Evolutionary conservation across 2,329 filamentous ascomycete species (phyloP), one percentile per base, ranked within the genome.

Genomic region (Pyrenophora tritici-repentis): DNA sequence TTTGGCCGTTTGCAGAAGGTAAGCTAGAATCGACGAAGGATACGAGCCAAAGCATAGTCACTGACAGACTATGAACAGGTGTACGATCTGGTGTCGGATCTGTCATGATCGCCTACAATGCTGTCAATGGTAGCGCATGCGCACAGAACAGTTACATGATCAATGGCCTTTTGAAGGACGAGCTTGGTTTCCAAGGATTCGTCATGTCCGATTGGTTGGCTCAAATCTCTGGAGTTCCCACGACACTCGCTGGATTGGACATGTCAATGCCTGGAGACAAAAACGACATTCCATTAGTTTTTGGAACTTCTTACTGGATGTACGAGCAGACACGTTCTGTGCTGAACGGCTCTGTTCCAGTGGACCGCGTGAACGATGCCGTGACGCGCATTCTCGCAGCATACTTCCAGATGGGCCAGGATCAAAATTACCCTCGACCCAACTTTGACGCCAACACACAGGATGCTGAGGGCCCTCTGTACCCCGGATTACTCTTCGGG

Each of bases 311-410:
- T 6, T 72, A 71, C 55, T 93, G 90, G 83, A 91, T 90, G 6
- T 75, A 82, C 2, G 81, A 94, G 60, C 80, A 97, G 40, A 92
- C 86, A 0, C 85, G 85, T 39, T 83, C 91, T 0, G 83, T 90
- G 1, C 78, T 96, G 36, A 97, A 97, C 61, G 87, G 87, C 0
- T 92, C 90, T 0, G 79, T 97, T 0, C 91, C 93, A 0, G 79
- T 95, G 56, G 85, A 89, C 12, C 83, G 93, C 12, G 74, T 97
- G 34, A 90, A 97, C 62, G 93, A 97, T 67, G 94, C 95, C 85
- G 88, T 85, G 0, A 89, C 90, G 1, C 85, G 92, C 6, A 85
- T 96, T 54, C 87, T 96, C 1, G 92, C 93, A 0, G 80, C 91
- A 0, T 97, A 91, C 88, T 96, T 94, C 68, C 87, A 75, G 46